Percentiles rank a stretch among this genome's conserved stretches.
phyloP scores from a whole-genome alignment of 352 stramenopile species.

The Phytophthora idaei region DNA sequence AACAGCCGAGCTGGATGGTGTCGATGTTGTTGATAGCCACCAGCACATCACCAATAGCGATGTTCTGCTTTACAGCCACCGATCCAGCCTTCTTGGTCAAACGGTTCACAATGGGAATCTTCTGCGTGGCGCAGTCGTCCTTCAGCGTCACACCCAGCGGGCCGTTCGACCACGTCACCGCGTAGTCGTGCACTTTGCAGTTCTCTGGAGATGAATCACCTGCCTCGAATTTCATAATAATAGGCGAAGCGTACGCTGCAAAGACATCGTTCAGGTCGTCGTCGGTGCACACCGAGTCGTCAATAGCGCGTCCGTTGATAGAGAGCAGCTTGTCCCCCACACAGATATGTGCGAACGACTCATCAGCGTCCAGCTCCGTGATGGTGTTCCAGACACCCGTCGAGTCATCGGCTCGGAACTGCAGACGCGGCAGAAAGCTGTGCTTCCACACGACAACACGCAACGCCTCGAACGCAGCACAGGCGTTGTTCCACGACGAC shows the following conservation, averaged over 20 bases:
- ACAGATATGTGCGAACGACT: conserved; percentile 81
- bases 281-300: conserved; percentile 62
- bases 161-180: conserved; percentile 87
- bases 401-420: conserved; percentile 50
- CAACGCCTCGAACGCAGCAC: conserved; percentile 69
- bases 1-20: conserved; percentile 87
- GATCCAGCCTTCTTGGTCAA: conserved; percentile 87
- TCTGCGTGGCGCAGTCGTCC: conserved; percentile 83
- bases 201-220: conserved; percentile 50
- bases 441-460: conserved; percentile 90
- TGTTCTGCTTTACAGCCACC: conserved; percentile 89
- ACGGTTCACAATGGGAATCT: conserved; percentile 88
- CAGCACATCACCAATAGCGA: conserved; percentile 84
- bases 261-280: conserved; percentile 80
- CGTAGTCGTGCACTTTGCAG: conserved; percentile 83
- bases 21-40: conserved; percentile 92
- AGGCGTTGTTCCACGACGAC: conserved; percentile 87
- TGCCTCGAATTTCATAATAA: conserved; percentile 88
- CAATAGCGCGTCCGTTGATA: conserved; percentile 76
- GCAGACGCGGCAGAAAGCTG: conserved; percentile 78
- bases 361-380: conserved; percentile 74
- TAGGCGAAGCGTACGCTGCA: conserved; percentile 66
- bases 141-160: conserved; percentile 86
- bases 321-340: conserved; percentile 74
- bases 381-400: conserved; percentile 71